Base-by-base conservation (phyloP, 495 filamentous ascomycete genomes). In the Penicillium desertorum region DNA sequence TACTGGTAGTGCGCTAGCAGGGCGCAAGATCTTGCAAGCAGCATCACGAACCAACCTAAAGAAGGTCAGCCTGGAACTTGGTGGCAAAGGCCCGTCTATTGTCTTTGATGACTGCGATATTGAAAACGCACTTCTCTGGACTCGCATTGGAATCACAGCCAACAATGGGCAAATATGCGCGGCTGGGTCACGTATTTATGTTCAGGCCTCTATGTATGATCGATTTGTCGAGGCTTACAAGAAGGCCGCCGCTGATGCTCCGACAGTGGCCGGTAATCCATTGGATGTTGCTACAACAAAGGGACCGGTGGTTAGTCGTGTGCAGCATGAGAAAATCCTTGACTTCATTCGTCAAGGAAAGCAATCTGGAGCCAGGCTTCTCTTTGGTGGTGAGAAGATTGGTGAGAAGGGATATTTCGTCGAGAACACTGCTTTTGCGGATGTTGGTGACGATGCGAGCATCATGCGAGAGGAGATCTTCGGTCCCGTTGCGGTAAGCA, bases 311-410 rank as follows among this genome's bases (percentile, higher is more conserved):
- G 86, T 95, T 42, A 91, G 86, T 11, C 87, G 85, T 66, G 73
- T 78, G 25, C 92, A 96, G 66, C 90, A 88, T 61, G 88, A 96
- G 51, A 79, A 84, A n/a, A 85, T 97, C n/a, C 79, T 95, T 23
- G 75, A 75, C 22, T 97, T 88, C 68, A 87, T 96, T 62, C 77
- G 88, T 47, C 66, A 83, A 16, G 92, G 88, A 0, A 88, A 88
- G 71, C 72, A 79, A 11, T 89, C 91, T 62, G 92, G 92, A 30
- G 91, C 91, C 5, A 87, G 77, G 11, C 70, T 96, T n/a, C 73
- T 83, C 12, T 69, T 83, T 45, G 92, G 92, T 32, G 92, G 92
- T 4, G 77, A 86, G 59, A 73, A 44, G 6, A 57, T 63, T 17
- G 67, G 59, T 53, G 46, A 73, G 54, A 65, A 74, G 46, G 79